Base-by-base conservation (phyloP, 306 rosid species). In the Luffa aegyptiaca region DNA sequence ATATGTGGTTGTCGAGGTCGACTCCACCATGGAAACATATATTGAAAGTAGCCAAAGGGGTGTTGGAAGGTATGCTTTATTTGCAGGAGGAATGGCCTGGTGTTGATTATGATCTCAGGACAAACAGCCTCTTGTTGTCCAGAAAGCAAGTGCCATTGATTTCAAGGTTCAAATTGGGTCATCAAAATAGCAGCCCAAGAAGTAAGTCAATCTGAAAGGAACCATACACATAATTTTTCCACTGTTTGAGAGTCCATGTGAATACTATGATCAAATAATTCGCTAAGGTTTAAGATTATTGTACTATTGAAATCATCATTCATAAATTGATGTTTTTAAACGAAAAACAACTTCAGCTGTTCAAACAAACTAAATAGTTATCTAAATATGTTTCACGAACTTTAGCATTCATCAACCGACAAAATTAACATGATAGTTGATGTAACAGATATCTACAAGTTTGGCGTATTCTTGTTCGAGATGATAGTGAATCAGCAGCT, bases 91-190 rank as follows among this genome's bases (percentile, higher is more conserved):
- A 85, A 70, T 90, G 97, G 94, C 93, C 93, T 75, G 82, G 77
- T 75, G 91, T 92, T 49, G 93, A 82, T 16, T 90, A 88, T 76
- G 97, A 88, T 57, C 90, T 92, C 48, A 86, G 85, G 33, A 85
- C 85, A 75, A 83, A 81, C 59, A 92, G 87, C 83, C 77, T 90
- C 48, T 79, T 92, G 45, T 46, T 92, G 83, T 84, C 89, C 8
- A 79, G 83, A 39, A 77, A 83, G 64, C 53, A 76, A 31, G 88
- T 78, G 76, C 93, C 94, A 8, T 62, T 81, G 63, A 90, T 92
- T 83, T 88, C 94, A 0, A 86, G 97, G 90, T 92, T 92, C 84
- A 83, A 84, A 86, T 77, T 88, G 76, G 86, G 80, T 74, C 89
- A 88, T 73, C 82, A 74, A 35, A 84, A 41, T 78, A 69, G 59